Evolutionary conservation across 2,329 filamentous ascomycete genomes (phyloP).

Genomic region (Xylaria sp.): DNA sequence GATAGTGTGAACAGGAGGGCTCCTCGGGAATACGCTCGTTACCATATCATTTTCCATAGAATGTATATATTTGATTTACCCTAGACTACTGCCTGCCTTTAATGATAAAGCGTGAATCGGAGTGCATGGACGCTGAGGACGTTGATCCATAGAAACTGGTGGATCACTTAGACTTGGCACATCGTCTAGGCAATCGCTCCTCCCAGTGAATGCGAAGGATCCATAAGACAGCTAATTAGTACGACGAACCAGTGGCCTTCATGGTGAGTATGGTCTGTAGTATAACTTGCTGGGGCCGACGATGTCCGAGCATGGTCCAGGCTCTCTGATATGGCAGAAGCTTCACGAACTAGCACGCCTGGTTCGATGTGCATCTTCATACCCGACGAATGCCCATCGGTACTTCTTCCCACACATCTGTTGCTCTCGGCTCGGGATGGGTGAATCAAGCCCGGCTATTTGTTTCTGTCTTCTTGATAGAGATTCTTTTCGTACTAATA

Average conservation of each 20-base stretch:
- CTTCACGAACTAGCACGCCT: background rate
- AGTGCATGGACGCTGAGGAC: background rate
- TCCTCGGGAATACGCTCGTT: background rate
- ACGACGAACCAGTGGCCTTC: background rate
- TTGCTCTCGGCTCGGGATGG: background rate
- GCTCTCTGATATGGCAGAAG: background rate
- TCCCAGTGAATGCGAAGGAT: background rate
- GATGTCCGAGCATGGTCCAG: background rate
- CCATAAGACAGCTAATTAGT: background rate
- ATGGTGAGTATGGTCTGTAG: background rate
- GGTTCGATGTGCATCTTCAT: background rate
- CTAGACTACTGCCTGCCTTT: background rate
- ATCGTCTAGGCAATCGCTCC: background rate
- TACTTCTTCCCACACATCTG: background rate
- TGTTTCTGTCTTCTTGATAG: background rate
- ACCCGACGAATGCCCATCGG: background rate
- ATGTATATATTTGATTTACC: conserved; percentile 10
- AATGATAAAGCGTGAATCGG: background rate
- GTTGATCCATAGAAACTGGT: background rate
- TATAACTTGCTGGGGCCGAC: background rate
- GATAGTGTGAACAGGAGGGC: background rate
- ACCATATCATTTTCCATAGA: background rate
- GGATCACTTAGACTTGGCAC: background rate
- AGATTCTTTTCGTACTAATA: background rate
- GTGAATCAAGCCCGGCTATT: background rate